Evolutionary conservation across 164 flowering plant genomes (phyloP).

Genomic region (Saururus chinensis): DNA sequence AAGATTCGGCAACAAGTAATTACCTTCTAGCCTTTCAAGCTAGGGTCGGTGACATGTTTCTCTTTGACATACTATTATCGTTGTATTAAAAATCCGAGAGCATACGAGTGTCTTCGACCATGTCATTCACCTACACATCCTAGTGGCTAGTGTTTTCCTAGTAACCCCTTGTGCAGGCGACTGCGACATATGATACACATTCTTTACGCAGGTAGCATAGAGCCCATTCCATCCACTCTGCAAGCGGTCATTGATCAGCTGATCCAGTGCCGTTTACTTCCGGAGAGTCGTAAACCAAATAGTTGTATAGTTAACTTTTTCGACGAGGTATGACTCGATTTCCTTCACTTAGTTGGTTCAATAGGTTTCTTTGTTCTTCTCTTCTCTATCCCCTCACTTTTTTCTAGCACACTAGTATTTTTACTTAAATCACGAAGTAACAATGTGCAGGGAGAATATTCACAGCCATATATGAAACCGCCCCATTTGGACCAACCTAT

Average conservation of each 20-base stretch:
- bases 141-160: not conserved
- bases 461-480: constrained; percentile 89
- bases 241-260: constrained; percentile 69
- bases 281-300: constrained; percentile 71
- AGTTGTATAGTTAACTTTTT: constrained; percentile 87
- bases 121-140: not conserved
- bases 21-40: constrained; percentile 4
- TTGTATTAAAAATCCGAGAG: not conserved
- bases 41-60: not conserved
- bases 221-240: constrained; percentile 72
- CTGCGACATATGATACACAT: not conserved
- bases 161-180: not conserved
- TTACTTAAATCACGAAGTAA: not conserved
- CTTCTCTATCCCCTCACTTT: not conserved
- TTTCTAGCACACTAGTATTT: not conserved
- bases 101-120: not conserved
- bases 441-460: constrained; percentile 64
- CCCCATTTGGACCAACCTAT: constrained; percentile 94
- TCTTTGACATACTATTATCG: not conserved
- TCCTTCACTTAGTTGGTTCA: not conserved
- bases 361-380: not conserved
- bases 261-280: constrained; percentile 69
- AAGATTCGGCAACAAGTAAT: constrained; percentile 39
- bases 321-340: constrained; percentile 54
- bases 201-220: constrained; percentile 43